Conservation (phyloP, 2,329 filamentous ascomycete genomes). For the Penicillium hesseltinei region DNA sequence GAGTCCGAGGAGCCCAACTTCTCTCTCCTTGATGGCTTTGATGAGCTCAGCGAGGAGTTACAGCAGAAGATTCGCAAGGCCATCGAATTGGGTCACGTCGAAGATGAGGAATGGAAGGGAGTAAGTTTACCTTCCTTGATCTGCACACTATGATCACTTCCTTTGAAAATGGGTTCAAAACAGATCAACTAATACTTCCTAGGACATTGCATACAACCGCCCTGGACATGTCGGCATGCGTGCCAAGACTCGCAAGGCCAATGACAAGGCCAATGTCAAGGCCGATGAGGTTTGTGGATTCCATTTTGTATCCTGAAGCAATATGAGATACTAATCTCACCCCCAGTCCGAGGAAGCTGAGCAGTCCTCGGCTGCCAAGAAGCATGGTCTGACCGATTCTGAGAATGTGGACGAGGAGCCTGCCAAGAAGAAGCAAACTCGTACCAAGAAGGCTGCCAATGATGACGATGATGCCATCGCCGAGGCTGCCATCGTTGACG, state of each 20-base stretch:
- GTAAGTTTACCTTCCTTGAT: slow-evolving; percentile 54
- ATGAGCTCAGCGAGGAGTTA: slow-evolving; percentile 67
- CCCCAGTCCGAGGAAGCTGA: slow-evolving; percentile 6
- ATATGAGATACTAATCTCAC: neutral
- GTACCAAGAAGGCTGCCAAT: slow-evolving; percentile 8
- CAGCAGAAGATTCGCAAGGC: slow-evolving; percentile 73
- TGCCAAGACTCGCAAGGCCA: slow-evolving; percentile 1
- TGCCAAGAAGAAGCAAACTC: slow-evolving; percentile 12
- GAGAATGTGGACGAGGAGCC: slow-evolving; percentile 14
- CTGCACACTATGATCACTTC: neutral
- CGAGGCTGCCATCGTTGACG: slow-evolving; percentile 12
- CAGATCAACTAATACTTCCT: neutral
- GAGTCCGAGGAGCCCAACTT: slow-evolving; percentile 52
- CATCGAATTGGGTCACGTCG: slow-evolving; percentile 74
- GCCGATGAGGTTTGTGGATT: neutral
- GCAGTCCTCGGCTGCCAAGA: neutral
- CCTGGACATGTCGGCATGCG: slow-evolving; percentile 66
- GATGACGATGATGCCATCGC: slow-evolving; percentile 13
- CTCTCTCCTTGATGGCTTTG: slow-evolving; percentile 74
- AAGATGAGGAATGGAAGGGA: slow-evolving; percentile 82
- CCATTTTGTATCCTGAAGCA: neutral
- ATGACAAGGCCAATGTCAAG: slow-evolving; percentile 8
- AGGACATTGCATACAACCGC: slow-evolving; percentile 74
- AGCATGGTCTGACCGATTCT: neutral
- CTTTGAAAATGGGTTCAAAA: too few species aligned